These are phyloP conservation scores for Sarocladium oryzae DNA, from an alignment of 2,329 filamentous ascomycete genomes.

Conservation along the genomic window DNA sequence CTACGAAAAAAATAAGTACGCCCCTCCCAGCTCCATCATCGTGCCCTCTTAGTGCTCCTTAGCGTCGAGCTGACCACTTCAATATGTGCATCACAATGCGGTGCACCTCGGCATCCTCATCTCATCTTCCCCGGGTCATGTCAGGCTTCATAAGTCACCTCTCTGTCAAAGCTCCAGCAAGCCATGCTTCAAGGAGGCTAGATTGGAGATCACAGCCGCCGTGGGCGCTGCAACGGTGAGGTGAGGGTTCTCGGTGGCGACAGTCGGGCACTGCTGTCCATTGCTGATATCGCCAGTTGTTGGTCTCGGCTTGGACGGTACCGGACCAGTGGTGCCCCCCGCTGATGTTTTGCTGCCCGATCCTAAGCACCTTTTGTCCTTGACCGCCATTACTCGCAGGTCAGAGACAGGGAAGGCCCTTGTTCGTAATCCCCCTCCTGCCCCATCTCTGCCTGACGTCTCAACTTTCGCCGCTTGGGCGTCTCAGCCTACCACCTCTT, in stretches of 20 bases:
- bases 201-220: neutral
- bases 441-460: slow-evolving; percentile 8
- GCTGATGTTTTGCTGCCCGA: slow-evolving; percentile 4
- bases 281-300: neutral
- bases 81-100: neutral
- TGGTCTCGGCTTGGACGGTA: neutral
- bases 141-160: no score
- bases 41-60: slow-evolving; percentile 2
- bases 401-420: slow-evolving; percentile 5
- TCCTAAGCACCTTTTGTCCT: neutral
- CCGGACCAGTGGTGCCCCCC: slow-evolving; percentile 2
- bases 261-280: neutral
- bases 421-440: neutral
- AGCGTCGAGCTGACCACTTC: slow-evolving; percentile 4
- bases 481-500: neutral
- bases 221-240: neutral
- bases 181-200: neutral
- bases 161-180: no score
- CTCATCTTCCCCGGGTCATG: no score
- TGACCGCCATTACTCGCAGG: neutral
- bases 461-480: neutral
- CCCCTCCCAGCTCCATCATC: slow-evolving; percentile 2
- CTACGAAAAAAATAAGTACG: neutral
- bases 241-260: neutral
- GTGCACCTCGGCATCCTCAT: neutral